These are phyloP conservation scores for Chlorella sp. DNA, from an alignment of 139 green algal species.

Conservation along the genomic window DNA sequence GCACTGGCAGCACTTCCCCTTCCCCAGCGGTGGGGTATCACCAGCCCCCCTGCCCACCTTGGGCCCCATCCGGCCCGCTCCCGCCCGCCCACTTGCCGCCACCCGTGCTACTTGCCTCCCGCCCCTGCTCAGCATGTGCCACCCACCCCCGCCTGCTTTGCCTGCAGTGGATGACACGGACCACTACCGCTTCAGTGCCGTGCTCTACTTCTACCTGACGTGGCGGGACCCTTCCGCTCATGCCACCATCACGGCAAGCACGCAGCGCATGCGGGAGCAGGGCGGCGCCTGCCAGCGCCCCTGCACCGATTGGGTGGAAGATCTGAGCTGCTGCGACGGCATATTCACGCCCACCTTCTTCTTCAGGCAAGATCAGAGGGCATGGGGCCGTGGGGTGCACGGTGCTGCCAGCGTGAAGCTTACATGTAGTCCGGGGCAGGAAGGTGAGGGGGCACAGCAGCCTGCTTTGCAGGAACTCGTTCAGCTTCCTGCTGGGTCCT, in stretches of 20 bases:
- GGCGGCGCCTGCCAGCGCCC: not conserved
- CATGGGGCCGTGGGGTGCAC: too few relatives aligned
- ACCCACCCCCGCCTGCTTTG: not conserved
- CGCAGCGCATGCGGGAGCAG: not conserved
- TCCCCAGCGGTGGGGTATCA: not conserved
- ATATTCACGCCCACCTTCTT: conserved; percentile 31
- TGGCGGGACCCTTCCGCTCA: conserved; percentile 10
- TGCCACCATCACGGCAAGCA: not conserved
- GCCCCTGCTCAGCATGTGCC: not conserved
- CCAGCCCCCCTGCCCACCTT: not conserved
- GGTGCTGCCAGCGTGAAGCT: too few relatives aligned
- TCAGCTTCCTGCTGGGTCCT: not conserved
- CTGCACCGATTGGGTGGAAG: conserved; percentile 7
- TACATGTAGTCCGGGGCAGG: too few relatives aligned
- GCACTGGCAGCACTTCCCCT: too few relatives aligned
- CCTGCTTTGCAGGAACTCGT: not conserved
- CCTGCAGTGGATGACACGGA: not conserved
- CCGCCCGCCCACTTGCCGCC: not conserved
- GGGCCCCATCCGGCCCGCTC: not conserved
- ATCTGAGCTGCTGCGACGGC: conserved; percentile 19
- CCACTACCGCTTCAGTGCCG: not conserved
- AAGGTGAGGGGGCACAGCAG: too few relatives aligned
- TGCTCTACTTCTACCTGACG: conserved; percentile 11
- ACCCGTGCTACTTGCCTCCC: not conserved
- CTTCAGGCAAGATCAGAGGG: not conserved